Conservation (phyloP, 345 rosid genomes). For the Jatropha curcas region DNA sequence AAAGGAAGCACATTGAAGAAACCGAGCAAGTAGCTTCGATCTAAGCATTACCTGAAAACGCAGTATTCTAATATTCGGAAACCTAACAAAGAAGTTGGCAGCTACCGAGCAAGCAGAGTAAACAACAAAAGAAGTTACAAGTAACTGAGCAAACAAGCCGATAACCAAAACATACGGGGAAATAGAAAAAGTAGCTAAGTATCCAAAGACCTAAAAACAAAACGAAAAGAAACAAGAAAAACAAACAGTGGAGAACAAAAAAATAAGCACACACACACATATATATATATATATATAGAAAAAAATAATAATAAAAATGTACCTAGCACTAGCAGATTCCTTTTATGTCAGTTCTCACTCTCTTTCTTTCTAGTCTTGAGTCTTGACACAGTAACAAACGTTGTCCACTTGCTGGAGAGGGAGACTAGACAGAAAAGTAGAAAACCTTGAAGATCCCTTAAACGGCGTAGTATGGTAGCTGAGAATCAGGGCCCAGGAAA, state of each 20-base stretch:
- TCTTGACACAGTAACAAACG: neutral
- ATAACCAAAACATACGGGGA: neutral
- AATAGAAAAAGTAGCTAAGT: neutral
- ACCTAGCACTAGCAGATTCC: neutral
- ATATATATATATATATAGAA: neutral
- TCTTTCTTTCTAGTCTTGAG: too few species aligned
- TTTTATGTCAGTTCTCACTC: too few species aligned
- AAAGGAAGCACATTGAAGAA: neutral
- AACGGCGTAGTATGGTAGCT: neutral
- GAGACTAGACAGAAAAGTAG: too few species aligned
- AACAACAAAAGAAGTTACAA: neutral
- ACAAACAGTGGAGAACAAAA: too few species aligned
- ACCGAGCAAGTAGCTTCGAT: neutral
- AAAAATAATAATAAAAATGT: neutral
- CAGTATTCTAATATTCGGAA: neutral
- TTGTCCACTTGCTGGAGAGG: neutral
- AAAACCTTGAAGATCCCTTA: too few species aligned
- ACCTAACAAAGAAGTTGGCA: neutral
- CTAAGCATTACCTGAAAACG: conserved; percentile 4
- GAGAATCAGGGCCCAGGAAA: too few species aligned
- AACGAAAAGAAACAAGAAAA: neutral
- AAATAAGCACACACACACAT: neutral
- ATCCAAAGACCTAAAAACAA: neutral
- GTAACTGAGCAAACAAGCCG: neutral
- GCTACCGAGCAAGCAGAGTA: neutral